Conservation (phyloP, 1,139 yeast genomes). For the Candida glucosophila region DNA sequence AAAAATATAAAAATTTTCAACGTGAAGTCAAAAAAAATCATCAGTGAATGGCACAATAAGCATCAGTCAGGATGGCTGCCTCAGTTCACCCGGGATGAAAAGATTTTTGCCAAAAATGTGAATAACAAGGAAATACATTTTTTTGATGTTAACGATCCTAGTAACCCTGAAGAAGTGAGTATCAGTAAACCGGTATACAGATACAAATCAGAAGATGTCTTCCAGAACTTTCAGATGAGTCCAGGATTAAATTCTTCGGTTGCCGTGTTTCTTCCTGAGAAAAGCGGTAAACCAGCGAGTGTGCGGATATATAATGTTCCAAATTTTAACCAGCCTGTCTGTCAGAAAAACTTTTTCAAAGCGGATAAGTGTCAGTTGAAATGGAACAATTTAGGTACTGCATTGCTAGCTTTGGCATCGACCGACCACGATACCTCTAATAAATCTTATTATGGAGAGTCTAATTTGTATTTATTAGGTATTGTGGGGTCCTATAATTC, state of each 20-base stretch:
- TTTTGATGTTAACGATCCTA: constrained; percentile 43
- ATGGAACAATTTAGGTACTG: constrained; percentile 95
- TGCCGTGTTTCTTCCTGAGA: constrained; percentile 86
- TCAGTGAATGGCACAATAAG: constrained; percentile 67
- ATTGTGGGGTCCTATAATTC: constrained; percentile 90
- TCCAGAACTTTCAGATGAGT: constrained; percentile 53
- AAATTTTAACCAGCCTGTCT: constrained; percentile 69
- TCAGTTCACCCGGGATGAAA: constrained; percentile 77
- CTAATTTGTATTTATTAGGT: constrained; percentile 82
- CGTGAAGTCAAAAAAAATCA: constrained; percentile 36
- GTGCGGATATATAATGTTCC: constrained; percentile 78
- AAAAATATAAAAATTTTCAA: constrained; percentile 76
- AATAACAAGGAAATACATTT: constrained; percentile 63
- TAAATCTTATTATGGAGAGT: constrained; percentile 94
- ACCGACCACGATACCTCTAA: constrained; percentile 95
- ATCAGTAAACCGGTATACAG: constrained; percentile 50
- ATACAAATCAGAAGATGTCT: constrained; percentile 55
- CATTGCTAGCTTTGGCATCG: constrained; percentile 84
- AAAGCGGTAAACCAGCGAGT: constrained; percentile 76
- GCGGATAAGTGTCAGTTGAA: constrained; percentile 88
- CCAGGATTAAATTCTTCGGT: constrained; percentile 92
- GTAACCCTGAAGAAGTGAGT: constrained; percentile 33
- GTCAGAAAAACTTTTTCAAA: constrained; percentile 85
- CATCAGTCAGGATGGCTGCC: constrained; percentile 89
- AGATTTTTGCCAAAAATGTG: constrained; percentile 55